Conservation (phyloP, 2,329 filamentous ascomycete species). For the Cladophialophora yegresii region DNA sequence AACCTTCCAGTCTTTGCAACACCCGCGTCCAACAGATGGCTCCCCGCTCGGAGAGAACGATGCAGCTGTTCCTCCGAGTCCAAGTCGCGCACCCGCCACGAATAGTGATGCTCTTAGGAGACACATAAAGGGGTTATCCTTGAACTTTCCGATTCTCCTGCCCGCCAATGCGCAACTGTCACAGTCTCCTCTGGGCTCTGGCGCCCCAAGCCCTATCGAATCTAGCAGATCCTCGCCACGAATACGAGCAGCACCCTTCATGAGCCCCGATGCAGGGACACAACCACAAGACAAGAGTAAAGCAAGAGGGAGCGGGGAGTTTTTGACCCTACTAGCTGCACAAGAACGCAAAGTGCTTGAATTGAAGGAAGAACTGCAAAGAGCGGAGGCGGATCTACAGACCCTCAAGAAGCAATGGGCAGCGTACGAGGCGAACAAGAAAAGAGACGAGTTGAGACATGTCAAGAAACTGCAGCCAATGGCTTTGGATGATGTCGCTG, state of each 20-base stretch:
- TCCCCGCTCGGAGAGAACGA: slow-evolving; percentile 1
- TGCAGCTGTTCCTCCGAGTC: slow-evolving; percentile 3
- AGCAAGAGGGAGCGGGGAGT: slow-evolving; percentile 60
- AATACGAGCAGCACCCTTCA: slow-evolving; percentile 22
- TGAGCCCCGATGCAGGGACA: slow-evolving; percentile 18
- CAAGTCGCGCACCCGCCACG: slow-evolving; percentile 15
- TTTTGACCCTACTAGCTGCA: slow-evolving; percentile 86
- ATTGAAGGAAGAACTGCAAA: slow-evolving; percentile 81
- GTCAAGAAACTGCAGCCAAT: slow-evolving; percentile 30
- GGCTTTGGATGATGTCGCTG: slow-evolving; percentile 27
- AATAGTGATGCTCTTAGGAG: slow-evolving; percentile 36
- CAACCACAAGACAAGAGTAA: slow-evolving; percentile 36
- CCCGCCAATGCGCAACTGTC: slow-evolving; percentile 33
- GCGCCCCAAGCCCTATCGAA: slow-evolving; percentile 25
- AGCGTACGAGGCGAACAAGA: slow-evolving; percentile 72
- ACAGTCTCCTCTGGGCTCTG: slow-evolving; percentile 42
- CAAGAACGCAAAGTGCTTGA: slow-evolving; percentile 91
- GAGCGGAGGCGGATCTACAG: slow-evolving; percentile 75
- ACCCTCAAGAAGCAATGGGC: slow-evolving; percentile 83
- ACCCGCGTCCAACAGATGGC: not conserved
- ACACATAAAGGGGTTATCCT: slow-evolving; percentile 49
- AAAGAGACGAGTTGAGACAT: slow-evolving; percentile 62
- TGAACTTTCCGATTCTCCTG: slow-evolving; percentile 52
- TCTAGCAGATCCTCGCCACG: slow-evolving; percentile 36
- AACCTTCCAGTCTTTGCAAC: not conserved